Evolutionary conservation across 2,329 filamentous ascomycete species (phyloP).

Genomic region (Cladophialophora carrionii): DNA sequence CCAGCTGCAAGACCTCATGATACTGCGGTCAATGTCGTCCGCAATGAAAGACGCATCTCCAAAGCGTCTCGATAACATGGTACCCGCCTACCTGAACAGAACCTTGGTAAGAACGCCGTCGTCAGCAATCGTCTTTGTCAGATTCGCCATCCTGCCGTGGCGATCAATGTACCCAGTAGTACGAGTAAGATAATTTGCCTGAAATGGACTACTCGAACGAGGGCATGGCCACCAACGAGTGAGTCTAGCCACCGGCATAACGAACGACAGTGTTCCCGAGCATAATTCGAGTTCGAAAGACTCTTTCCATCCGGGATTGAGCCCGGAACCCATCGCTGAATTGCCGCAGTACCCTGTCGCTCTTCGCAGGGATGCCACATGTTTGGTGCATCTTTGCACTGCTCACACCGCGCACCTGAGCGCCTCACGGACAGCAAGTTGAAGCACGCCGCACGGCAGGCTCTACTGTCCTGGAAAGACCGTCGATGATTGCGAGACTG

Average conservation of each 20-base stretch:
- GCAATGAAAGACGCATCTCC: not conserved
- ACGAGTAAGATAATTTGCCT: slow-evolving; percentile 9
- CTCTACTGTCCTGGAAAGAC: not conserved
- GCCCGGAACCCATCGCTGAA: not conserved
- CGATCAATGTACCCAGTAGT: not conserved
- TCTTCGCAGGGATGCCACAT: not conserved
- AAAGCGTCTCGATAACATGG: not conserved
- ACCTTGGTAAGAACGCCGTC: not conserved
- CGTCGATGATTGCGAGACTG: not conserved
- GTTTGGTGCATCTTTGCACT: too few relatives aligned
- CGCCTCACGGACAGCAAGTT: not conserved
- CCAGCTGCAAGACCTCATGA: not conserved
- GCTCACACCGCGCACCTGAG: too few relatives aligned
- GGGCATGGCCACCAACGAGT: not conserved
- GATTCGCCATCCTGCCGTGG: not conserved
- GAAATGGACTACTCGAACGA: slow-evolving; percentile 1
- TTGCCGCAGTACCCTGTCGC: not conserved
- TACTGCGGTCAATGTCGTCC: not conserved
- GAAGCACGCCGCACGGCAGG: not conserved
- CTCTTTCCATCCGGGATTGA: not conserved
- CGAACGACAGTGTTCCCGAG: too few relatives aligned
- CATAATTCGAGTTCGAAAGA: not conserved
- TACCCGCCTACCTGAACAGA: not conserved
- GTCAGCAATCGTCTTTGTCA: slow-evolving; percentile 23
- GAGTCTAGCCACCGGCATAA: not conserved